phyloP scores from a whole-genome alignment of 2,329 filamentous ascomycete genomes.

The Pseudogymnoascus sp. region DNA sequence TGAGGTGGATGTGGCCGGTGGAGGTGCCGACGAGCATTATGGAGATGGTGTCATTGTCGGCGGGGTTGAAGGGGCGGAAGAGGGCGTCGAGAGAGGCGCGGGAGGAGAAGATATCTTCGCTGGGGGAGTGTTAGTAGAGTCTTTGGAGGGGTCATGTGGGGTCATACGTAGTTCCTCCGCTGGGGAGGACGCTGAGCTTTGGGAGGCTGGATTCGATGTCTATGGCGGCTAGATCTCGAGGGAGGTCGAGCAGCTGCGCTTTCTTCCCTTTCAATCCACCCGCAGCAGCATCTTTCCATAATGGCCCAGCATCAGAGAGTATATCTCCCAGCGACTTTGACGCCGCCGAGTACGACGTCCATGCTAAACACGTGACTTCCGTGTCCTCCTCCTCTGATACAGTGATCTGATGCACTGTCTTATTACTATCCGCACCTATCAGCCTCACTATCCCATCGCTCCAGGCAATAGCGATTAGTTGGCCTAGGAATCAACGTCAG shows the following conservation, averaged over 20 bases:
- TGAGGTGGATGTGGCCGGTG: conserved; percentile 64
- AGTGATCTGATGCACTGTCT: conserved; percentile 64
- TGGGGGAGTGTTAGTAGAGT: conserved; percentile 15
- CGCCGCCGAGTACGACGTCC: conserved; percentile 26
- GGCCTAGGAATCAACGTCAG: conserved; percentile 38
- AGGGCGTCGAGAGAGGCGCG: conserved; percentile 28
- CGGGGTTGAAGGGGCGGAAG: conserved; percentile 37
- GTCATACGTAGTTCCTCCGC: conserved; percentile 54
- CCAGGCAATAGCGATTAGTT: conserved; percentile 75
- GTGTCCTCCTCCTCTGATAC: conserved; percentile 18
- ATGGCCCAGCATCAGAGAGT: conserved; percentile 12
- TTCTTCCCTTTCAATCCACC: not conserved
- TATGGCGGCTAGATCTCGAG: conserved; percentile 62
- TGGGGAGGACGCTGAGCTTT: conserved; percentile 63
- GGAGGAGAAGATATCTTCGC: conserved; percentile 29
- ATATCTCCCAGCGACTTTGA: conserved; percentile 7
- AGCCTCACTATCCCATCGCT: conserved; percentile 71
- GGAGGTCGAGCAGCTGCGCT: conserved; percentile 44
- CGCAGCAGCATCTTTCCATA: not conserved
- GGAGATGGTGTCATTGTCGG: conserved; percentile 67
- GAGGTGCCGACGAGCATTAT: conserved; percentile 67
- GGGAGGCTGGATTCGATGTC: conserved; percentile 71
- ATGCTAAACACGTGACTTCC: conserved; percentile 38
- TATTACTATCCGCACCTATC: conserved; percentile 71
- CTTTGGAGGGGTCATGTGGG: conserved; percentile 10